phyloP scores from a whole-genome alignment of 2,329 filamentous ascomycete genomes.

The Penicillium concentricum region DNA sequence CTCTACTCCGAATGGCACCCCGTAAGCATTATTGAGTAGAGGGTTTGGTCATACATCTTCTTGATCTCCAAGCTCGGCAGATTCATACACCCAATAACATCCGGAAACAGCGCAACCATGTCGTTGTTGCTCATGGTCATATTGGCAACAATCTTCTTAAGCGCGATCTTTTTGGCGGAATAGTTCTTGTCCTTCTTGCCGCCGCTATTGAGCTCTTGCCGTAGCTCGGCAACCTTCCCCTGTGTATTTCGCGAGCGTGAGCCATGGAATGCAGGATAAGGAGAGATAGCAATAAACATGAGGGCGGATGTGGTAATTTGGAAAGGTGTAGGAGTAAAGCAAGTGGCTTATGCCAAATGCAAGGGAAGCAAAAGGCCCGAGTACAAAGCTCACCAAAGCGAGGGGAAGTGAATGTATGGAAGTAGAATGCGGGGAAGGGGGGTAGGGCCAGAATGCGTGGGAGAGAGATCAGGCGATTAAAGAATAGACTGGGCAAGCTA shows the following conservation, averaged over 20 bases:
- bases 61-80: constrained; percentile 96
- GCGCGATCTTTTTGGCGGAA: constrained; percentile 89
- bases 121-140: constrained; percentile 99
- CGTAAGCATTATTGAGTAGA: neutral
- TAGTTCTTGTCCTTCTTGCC: constrained; percentile 98
- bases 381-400: constrained; percentile 3
- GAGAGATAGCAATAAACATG: constrained; percentile 32
- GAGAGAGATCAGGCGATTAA: constrained; percentile 13
- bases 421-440: constrained; percentile 21
- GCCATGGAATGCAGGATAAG: constrained; percentile 29
- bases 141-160: constrained; percentile 99
- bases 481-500: constrained; percentile 19
- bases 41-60: constrained; percentile 72
- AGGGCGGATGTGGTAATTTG: neutral
- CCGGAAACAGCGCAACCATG: constrained; percentile 95
- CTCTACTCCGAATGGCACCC: neutral
- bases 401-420: constrained; percentile 10
- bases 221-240: constrained; percentile 98
- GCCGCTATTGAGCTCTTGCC: constrained; percentile 87
- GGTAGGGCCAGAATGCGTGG: neutral
- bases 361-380: constrained; percentile 2
- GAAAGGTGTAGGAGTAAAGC: neutral
- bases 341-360: constrained; percentile 3
- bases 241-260: constrained; percentile 53
- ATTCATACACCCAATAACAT: constrained; percentile 93